Base-by-base conservation (phyloP, 2,329 filamentous ascomycete genomes). In the Trematosphaeria pertusa region DNA sequence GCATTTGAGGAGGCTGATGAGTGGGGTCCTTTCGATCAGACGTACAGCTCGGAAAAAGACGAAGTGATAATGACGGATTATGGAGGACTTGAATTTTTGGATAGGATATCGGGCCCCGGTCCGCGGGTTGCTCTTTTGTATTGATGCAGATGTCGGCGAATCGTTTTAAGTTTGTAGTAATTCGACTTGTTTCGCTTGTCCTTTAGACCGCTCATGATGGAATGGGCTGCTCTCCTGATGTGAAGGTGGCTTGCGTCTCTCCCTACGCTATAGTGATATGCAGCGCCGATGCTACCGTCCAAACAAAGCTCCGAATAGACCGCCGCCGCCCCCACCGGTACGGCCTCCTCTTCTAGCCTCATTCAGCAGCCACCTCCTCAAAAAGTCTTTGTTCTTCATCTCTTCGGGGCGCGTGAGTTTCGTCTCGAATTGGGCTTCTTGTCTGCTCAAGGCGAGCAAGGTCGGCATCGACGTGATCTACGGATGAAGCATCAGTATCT, bases 401-500 rank as follows among this genome's bases (percentile, higher is more conserved):
- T 78, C 67, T 15, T 77, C 72, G n/a, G 76, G 60, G 33, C 62
- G 60, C 4, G 67, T 70, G 11, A 80, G 54, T 45, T 71, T 73
- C 1, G 76, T 80, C 52, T 76, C 73, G 20, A 78, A 59, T 53
- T 80, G 77, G 33, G 78, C 71, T 53, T 81, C 78, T 44, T 74
- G 70, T 14, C 78, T 65, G 51, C 76, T 76, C 51, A 81, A 81
- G 0, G 78, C 73, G 39, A 81, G 59, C 24, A 81, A 50, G 9
- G 77, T 80, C 1, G 78, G 78, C 55, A 80, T 73, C 14, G 70
- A 73, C 19, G 72, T 74, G 45, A 80, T 76, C 61, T 73, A 45
- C 37, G 14, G 2, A 18, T 28, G 6, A 19, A 7, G 6, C 9
- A 18, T 37, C 20, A 37, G n/a, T n/a, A n/a, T n/a, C n/a, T n/a